phyloP scores from a whole-genome alignment of 2,329 filamentous ascomycete genomes.

The Phialophora chinensis region DNA sequence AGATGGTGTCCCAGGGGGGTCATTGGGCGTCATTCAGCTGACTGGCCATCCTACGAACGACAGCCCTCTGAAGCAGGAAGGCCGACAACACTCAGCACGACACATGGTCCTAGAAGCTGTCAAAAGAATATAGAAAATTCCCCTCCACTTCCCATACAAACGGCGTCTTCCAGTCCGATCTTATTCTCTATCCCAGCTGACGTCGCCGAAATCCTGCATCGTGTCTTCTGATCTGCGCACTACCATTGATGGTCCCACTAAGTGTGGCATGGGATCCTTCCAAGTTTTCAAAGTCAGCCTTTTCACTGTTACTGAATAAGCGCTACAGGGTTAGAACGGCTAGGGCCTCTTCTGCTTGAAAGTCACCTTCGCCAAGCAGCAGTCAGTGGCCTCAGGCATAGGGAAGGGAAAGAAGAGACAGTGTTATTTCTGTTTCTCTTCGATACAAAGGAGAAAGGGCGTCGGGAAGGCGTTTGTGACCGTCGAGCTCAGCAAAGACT shows the following conservation, averaged over 20 bases:
- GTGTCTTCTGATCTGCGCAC: neutral
- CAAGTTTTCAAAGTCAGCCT: neutral
- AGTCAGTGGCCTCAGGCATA: neutral
- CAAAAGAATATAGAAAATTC: neutral
- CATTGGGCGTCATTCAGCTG: neutral
- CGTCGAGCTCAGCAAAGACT: constrained; percentile 11
- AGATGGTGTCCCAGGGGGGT: neutral
- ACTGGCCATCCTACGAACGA: neutral
- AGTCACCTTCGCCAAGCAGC: constrained; percentile 3
- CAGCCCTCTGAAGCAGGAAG: neutral
- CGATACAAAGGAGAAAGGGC: constrained; percentile 10
- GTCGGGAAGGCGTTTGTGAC: constrained; percentile 19
- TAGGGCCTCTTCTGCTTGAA: neutral
- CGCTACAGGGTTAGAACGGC: neutral
- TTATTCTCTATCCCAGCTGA: neutral
- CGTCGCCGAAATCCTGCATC: neutral
- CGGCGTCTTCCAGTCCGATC: neutral
- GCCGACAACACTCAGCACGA: neutral
- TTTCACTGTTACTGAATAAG: neutral
- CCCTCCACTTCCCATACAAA: neutral
- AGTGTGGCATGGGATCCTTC: neutral
- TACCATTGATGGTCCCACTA: neutral
- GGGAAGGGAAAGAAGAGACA: neutral
- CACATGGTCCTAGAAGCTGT: neutral
- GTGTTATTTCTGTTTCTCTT: constrained; percentile 2